Percentiles rank a stretch among this genome's conserved stretches.
These are phyloP conservation scores for Gossypium trilobum DNA, from an alignment of 441 rosid species.

Conservation along the genomic window DNA sequence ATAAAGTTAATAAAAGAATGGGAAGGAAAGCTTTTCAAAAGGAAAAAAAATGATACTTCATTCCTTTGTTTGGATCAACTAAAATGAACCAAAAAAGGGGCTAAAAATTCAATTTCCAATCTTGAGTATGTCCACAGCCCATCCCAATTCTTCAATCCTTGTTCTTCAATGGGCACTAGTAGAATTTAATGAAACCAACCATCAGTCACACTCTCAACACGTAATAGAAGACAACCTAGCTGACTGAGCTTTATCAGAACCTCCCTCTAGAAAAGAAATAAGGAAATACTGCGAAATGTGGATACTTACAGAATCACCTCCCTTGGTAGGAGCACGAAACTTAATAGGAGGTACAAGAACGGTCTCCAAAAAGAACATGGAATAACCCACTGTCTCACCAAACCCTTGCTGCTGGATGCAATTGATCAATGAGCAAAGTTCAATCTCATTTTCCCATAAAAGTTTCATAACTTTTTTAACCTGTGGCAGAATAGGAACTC, in stretches of 20 bases:
- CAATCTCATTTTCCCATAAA: conserved; percentile 80
- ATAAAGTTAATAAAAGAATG: not conserved
- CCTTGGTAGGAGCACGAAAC: conserved; percentile 81
- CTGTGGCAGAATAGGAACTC: conserved; percentile 28
- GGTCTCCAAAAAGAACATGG: conserved; percentile 70
- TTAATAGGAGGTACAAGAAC: conserved; percentile 82
- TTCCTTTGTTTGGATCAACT: too few species aligned
- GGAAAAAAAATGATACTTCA: too few species aligned
- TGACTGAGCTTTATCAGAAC: not conserved
- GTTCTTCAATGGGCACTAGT: not conserved
- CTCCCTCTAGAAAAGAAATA: conserved; percentile 2
- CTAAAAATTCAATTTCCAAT: not conserved
- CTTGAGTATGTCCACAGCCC: not conserved
- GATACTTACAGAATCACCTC: conserved; percentile 63
- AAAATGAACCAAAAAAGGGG: too few species aligned
- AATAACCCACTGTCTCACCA: conserved; percentile 37
- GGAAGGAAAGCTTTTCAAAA: too few species aligned
- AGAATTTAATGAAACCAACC: conserved; percentile 1
- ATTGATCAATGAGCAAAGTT: conserved; percentile 65
- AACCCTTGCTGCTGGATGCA: conserved; percentile 59
- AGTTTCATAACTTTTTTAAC: conserved; percentile 47
- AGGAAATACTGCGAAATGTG: not conserved
- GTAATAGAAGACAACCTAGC: not conserved
- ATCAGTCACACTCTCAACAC: not conserved
- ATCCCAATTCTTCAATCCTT: not conserved